These are phyloP conservation scores for Boehmeria nivea DNA, from an alignment of 306 rosid species.

Conservation along the genomic window DNA sequence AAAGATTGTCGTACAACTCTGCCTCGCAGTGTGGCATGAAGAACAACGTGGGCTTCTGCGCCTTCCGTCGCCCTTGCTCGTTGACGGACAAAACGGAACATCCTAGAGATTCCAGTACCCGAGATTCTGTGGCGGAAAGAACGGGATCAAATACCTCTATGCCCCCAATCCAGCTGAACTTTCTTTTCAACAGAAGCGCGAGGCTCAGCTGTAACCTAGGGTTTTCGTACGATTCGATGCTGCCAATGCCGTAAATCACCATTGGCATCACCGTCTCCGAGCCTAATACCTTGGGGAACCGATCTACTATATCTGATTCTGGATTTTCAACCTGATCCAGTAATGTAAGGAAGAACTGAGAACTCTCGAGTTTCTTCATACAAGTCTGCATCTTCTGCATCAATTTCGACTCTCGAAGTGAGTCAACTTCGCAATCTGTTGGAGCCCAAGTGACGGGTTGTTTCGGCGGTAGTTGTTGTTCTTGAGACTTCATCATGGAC, in stretches of 20 bases:
- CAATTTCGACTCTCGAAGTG: slow-evolving; percentile 40
- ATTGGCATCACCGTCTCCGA: slow-evolving; percentile 47
- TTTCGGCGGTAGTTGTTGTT: slow-evolving; percentile 28
- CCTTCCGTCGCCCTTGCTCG: slow-evolving; percentile 66
- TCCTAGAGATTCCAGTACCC: slow-evolving; percentile 50
- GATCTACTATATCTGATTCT: slow-evolving; percentile 29
- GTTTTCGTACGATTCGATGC: slow-evolving; percentile 61
- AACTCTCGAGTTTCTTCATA: slow-evolving; percentile 42
- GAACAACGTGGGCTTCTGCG: slow-evolving; percentile 32
- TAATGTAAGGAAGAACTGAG: slow-evolving; percentile 48
- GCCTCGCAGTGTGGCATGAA: slow-evolving; percentile 93
- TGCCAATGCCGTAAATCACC: slow-evolving; percentile 85
- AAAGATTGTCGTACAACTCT: slow-evolving; percentile 65
- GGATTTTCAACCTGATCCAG: slow-evolving; percentile 40
- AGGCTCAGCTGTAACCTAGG: slow-evolving; percentile 33
- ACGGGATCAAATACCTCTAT: slow-evolving; percentile 79
- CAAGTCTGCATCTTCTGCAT: slow-evolving; percentile 47
- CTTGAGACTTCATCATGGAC: slow-evolving; percentile 18
- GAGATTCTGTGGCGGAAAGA: slow-evolving; percentile 58
- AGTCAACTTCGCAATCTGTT: slow-evolving; percentile 41
- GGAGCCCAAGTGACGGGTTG: slow-evolving; percentile 33
- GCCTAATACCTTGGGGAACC: slow-evolving; percentile 40
- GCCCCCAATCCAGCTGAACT: slow-evolving; percentile 56
- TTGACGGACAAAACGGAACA: slow-evolving; percentile 58
- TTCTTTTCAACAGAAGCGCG: slow-evolving; percentile 28